These are phyloP conservation scores for Rhizopus stolonifer DNA, from an alignment of 371 early-diverging fungal species.

Conservation along the genomic window DNA sequence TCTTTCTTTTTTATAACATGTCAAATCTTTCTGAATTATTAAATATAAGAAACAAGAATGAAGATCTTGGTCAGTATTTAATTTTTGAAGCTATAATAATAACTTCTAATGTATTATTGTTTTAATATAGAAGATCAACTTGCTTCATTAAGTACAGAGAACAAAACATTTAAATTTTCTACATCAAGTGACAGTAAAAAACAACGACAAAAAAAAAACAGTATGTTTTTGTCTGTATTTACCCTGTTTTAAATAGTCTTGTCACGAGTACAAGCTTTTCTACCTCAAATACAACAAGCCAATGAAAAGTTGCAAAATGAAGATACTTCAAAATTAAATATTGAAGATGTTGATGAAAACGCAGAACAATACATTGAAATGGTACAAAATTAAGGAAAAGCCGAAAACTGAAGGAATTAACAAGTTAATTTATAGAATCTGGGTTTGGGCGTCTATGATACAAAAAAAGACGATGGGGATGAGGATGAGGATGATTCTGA, in stretches of 20 bases:
- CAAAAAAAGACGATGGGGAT: slow-evolving; percentile 14
- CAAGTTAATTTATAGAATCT: slow-evolving; percentile 34
- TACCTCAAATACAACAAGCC: slow-evolving; percentile 59
- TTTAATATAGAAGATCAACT: neutral
- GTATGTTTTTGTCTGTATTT: neutral
- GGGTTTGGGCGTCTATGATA: slow-evolving; percentile 61
- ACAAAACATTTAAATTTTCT: neutral
- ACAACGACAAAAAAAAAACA: neutral
- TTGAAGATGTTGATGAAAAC: slow-evolving; percentile 56
- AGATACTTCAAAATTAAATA: slow-evolving; percentile 49
- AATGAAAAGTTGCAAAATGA: slow-evolving; percentile 42
- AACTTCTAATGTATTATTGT: neutral
- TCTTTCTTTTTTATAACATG: neutral
- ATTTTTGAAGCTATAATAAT: neutral
- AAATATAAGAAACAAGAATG: neutral
- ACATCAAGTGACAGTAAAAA: neutral
- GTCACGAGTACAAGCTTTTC: slow-evolving; percentile 55
- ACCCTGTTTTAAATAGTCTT: slow-evolving; percentile 31
- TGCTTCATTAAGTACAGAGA: neutral
- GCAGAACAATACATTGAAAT: slow-evolving; percentile 63
- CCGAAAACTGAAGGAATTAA: neutral
- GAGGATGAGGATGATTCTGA: slow-evolving; percentile 17
- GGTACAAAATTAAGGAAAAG: slow-evolving; percentile 27
- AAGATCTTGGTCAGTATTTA: neutral
- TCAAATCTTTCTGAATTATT: neutral